These are phyloP conservation scores for Rhodotorula babjevae DNA, from an alignment of 768 basidiomycete species.

Conservation along the genomic window DNA sequence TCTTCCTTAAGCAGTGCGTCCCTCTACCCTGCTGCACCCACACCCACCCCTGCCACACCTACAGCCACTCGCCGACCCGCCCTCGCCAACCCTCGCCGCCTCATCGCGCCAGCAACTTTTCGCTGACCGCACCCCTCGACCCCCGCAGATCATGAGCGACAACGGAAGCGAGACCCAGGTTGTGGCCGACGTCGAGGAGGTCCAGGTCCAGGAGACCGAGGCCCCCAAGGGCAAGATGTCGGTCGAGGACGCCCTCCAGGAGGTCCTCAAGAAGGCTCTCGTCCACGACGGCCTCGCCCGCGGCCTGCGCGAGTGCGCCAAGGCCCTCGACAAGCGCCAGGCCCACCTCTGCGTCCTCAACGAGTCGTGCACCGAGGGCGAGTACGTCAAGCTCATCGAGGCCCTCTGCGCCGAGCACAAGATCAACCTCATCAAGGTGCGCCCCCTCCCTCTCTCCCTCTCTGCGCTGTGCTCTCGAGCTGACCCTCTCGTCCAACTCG, in stretches of 20 bases:
- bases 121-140: neutral
- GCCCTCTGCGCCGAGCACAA: slow-evolving; percentile 99
- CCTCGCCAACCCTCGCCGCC: neutral
- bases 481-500: neutral
- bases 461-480: too few relatives aligned
- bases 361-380: slow-evolving; percentile 97
- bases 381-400: slow-evolving; percentile 99
- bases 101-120: neutral
- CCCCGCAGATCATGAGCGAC: slow-evolving; percentile 29
- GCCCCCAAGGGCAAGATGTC: slow-evolving; percentile 92
- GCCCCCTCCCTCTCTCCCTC: neutral
- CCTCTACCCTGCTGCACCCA: neutral
- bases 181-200: slow-evolving; percentile 42
- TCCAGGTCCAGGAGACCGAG: slow-evolving; percentile 65
- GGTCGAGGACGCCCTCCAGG: slow-evolving; percentile 68
- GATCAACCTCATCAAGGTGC: slow-evolving; percentile 94
- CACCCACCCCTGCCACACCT: neutral
- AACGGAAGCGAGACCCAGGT: slow-evolving; percentile 39
- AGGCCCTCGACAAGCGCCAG: slow-evolving; percentile 97
- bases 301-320: slow-evolving; percentile 94
- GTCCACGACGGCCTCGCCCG: slow-evolving; percentile 97
- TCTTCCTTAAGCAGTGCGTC: slow-evolving; percentile 6
- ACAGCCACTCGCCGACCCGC: too few relatives aligned
- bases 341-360: slow-evolving; percentile 98
- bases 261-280: slow-evolving; percentile 98